A percentile compares a stretch with the other conserved stretches of the same genome.
These are phyloP conservation scores for Tylopilus balloui DNA, from an alignment of 768 basidiomycete species.

Conservation along the genomic window DNA sequence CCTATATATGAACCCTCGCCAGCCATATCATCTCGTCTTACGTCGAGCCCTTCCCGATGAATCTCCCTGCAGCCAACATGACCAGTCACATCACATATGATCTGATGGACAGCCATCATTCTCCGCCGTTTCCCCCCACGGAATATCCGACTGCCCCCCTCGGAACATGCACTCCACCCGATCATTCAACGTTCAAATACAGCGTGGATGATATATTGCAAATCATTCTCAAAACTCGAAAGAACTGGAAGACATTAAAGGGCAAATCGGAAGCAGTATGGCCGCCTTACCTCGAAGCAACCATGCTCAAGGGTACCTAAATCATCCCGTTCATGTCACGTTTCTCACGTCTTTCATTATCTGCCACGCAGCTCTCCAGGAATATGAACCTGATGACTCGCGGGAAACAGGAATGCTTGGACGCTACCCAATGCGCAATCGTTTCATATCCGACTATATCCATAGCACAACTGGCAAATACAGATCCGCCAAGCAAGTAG, in stretches of 20 bases:
- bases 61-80: conserved; percentile 3
- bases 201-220: conserved; percentile 52
- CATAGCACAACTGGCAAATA: conserved; percentile 62
- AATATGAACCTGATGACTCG: conserved; percentile 70
- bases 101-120: not conserved
- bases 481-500: conserved; percentile 75
- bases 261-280: conserved; percentile 68
- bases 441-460: conserved; percentile 78
- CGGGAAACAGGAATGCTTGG: conserved; percentile 69
- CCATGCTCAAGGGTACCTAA: conserved; percentile 62
- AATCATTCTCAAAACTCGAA: conserved; percentile 62
- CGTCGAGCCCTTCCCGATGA: conserved; percentile 15
- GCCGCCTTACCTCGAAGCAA: conserved; percentile 76
- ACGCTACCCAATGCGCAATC: conserved; percentile 74
- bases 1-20: conserved; percentile 25
- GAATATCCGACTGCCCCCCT: conserved; percentile 3
- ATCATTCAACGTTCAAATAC: conserved; percentile 13
- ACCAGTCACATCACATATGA: conserved; percentile 5
- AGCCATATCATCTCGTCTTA: not conserved
- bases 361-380: conserved; percentile 49
- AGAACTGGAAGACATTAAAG: conserved; percentile 71
- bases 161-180: conserved; percentile 10
- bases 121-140: not conserved
- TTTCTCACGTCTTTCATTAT: conserved; percentile 22
- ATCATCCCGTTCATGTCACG: conserved; percentile 6